A percentile compares a stretch with the other conserved stretches of the same genome.
Evolutionary conservation across 495 filamentous ascomycete species (phyloP).

Genomic region (Penicillium tannophilum): DNA sequence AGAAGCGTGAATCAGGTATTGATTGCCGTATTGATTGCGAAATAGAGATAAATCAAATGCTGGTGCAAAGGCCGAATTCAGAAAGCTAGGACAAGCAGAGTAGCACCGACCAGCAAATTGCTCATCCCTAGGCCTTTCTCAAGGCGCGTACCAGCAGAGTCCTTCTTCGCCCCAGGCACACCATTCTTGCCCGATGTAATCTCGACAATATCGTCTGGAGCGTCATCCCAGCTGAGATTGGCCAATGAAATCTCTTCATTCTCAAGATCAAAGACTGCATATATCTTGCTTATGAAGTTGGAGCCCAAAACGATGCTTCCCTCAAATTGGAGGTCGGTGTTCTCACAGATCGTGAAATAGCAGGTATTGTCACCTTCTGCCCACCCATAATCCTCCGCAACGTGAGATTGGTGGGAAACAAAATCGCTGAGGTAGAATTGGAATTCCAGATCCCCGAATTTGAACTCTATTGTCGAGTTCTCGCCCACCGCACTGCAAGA

Average conservation of each 20-base stretch:
- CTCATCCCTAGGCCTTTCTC: background rate
- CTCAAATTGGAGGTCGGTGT: background rate
- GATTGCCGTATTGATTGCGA: too few relatives aligned
- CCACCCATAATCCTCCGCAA: background rate
- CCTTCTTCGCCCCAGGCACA: conserved; percentile 3
- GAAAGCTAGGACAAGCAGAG: background rate
- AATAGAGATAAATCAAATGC: too few relatives aligned
- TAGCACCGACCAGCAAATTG: background rate
- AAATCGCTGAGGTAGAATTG: conserved; percentile 6
- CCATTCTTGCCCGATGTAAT: conserved; percentile 9
- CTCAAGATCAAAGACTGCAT: conserved; percentile 16
- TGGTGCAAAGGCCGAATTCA: background rate
- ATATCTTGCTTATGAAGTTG: conserved; percentile 11
- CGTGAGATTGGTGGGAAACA: background rate
- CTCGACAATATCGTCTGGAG: conserved; percentile 10
- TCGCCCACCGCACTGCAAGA: conserved; percentile 4
- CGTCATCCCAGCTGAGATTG: background rate
- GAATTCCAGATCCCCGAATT: conserved; percentile 9
- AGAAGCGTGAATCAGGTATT: too few relatives aligned
- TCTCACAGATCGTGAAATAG: conserved; percentile 10
- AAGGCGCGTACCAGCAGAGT: background rate
- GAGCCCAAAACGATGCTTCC: conserved; percentile 9
- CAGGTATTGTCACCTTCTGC: background rate
- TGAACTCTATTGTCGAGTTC: conserved; percentile 10
- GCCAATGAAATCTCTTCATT: conserved; percentile 17